Percentiles rank a stretch among this genome's conserved stretches.
These are phyloP conservation scores for Artemisia tridentata DNA, from an alignment of 129 eudicot species.

Conservation along the genomic window DNA sequence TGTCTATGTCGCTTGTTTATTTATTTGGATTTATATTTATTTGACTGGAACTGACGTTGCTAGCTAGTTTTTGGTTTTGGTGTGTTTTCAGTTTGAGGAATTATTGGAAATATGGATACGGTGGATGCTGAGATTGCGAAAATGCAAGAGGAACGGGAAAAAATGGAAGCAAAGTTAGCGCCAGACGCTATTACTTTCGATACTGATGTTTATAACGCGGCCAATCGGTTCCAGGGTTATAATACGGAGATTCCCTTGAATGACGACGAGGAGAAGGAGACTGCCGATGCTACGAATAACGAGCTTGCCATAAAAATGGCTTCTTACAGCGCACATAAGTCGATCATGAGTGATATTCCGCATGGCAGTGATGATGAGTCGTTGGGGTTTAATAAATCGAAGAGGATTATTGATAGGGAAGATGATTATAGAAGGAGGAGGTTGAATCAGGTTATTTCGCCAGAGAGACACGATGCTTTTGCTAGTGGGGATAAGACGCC, in stretches of 20 bases:
- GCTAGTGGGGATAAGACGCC: constrained; percentile 91
- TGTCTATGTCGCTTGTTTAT: neutral
- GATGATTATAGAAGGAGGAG: constrained; percentile 88
- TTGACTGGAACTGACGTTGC: neutral
- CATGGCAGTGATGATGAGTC: constrained; percentile 53
- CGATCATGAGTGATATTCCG: constrained; percentile 62
- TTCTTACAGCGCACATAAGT: constrained; percentile 78
- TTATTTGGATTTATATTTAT: neutral
- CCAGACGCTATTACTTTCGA: constrained; percentile 64
- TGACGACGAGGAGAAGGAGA: constrained; percentile 83
- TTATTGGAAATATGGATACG: constrained; percentile 35
- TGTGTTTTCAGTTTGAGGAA: constrained; percentile 23
- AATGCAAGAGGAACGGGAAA: constrained; percentile 83
- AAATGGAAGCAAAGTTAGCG: constrained; percentile 75
- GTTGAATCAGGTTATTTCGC: constrained; percentile 74
- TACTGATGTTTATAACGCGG: constrained; percentile 67
- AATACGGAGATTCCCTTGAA: constrained; percentile 69
- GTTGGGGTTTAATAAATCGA: constrained; percentile 47
- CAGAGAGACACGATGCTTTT: constrained; percentile 92
- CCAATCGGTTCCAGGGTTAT: constrained; percentile 57
- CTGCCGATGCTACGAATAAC: constrained; percentile 50
- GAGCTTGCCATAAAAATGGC: constrained; percentile 71
- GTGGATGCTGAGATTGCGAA: constrained; percentile 68
- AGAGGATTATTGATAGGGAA: constrained; percentile 70
- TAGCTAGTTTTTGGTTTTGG: constrained; percentile 6